Conservation (phyloP, 2,329 filamentous ascomycete species). For the Magnaporthiopsis incrustans region DNA sequence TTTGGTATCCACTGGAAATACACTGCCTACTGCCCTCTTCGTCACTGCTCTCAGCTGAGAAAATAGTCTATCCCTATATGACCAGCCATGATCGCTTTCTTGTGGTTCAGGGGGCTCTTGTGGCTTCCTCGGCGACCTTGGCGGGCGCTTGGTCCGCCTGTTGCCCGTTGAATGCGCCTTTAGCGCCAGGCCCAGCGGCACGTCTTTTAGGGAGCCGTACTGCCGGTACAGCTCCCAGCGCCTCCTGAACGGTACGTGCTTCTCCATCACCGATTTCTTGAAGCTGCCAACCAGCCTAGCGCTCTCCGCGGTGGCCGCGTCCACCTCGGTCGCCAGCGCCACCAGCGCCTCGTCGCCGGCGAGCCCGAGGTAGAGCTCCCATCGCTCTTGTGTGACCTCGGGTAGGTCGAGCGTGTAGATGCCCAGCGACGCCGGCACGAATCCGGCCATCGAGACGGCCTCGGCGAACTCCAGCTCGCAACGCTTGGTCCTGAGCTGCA, state of each 20-base stretch:
- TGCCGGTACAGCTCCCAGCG: neutral
- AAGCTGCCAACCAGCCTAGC: neutral
- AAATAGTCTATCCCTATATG: neutral
- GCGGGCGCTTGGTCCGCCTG: neutral
- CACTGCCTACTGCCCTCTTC: neutral
- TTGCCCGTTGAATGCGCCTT: neutral
- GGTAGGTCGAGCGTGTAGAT: neutral
- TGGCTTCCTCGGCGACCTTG: too few relatives aligned
- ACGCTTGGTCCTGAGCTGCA: neutral
- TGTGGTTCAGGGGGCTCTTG: neutral
- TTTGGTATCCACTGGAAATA: neutral
- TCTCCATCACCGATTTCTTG: neutral
- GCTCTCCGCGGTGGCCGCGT: neutral
- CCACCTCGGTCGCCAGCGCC: neutral
- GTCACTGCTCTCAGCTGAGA: neutral
- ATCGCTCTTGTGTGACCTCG: neutral
- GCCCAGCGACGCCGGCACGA: neutral
- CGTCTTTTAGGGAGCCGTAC: neutral
- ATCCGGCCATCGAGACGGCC: neutral
- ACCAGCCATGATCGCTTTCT: neutral
- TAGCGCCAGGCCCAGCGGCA: neutral
- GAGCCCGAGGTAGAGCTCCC: neutral
- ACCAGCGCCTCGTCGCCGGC: neutral
- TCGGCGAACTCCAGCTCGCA: neutral
- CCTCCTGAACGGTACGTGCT: neutral